Evolutionary conservation across 2,329 filamentous ascomycete species (phyloP).

Genomic region (Colletotrichum truncatum): DNA sequence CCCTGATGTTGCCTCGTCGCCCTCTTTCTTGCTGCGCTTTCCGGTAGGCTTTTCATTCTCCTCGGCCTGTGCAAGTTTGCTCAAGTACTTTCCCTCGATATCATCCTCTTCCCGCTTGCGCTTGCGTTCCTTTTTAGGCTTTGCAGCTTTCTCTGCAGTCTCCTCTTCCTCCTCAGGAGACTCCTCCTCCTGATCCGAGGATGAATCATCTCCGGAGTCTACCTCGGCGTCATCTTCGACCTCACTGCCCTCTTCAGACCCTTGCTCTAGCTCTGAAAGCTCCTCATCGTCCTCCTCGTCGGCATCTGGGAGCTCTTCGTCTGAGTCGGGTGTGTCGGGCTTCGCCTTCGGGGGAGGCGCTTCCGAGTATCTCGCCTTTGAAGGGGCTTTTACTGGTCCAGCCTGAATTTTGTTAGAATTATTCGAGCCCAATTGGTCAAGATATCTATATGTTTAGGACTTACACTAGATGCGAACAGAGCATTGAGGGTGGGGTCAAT

Average conservation of each 20-base stretch:
- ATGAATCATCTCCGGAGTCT: background rate
- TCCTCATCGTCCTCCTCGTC: slow-evolving; percentile 38
- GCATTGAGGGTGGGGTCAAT: slow-evolving; percentile 76
- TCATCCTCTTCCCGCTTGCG: slow-evolving; percentile 76
- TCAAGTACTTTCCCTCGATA: slow-evolving; percentile 75
- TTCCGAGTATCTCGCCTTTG: slow-evolving; percentile 55
- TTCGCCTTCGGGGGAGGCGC: slow-evolving; percentile 42
- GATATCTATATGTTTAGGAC: slow-evolving; percentile 40
- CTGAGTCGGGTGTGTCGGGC: slow-evolving; percentile 35
- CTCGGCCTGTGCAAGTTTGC: slow-evolving; percentile 68
- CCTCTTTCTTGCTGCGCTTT: slow-evolving; percentile 60
- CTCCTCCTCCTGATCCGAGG: slow-evolving; percentile 31
- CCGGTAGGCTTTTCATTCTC: slow-evolving; percentile 60
- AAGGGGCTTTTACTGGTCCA: slow-evolving; percentile 58
- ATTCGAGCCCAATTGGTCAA: background rate
- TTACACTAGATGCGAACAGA: slow-evolving; percentile 78
- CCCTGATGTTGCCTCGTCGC: slow-evolving; percentile 52
- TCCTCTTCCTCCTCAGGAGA: slow-evolving; percentile 48
- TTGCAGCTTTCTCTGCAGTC: slow-evolving; percentile 48
- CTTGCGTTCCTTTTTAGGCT: slow-evolving; percentile 63
- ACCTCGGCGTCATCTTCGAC: slow-evolving; percentile 36
- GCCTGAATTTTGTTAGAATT: slow-evolving; percentile 47
- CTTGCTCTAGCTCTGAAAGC: slow-evolving; percentile 10
- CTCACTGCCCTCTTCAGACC: slow-evolving; percentile 27
- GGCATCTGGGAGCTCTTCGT: slow-evolving; percentile 43